Evolutionary conservation across 805 yeast species (phyloP).

Genomic region (Candida argentea): DNA sequence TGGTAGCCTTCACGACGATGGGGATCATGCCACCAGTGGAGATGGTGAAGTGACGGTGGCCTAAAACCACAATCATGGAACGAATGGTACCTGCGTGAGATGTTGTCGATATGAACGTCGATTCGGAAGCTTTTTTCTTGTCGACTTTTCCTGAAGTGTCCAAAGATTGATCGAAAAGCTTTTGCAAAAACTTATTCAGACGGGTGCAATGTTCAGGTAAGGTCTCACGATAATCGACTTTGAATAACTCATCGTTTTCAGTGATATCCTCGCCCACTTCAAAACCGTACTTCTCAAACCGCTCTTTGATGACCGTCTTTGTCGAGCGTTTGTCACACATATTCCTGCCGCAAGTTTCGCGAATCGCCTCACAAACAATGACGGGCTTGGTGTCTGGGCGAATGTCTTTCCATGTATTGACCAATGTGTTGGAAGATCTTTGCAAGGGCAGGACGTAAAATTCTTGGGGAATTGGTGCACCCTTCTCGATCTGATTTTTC

Average conservation of each 20-base stretch:
- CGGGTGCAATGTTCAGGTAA: conserved; percentile 40
- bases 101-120: conserved; percentile 34
- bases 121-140: conserved; percentile 11
- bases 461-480: conserved; percentile 46
- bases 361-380: conserved; percentile 33
- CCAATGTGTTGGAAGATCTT: conserved; percentile 49
- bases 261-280: conserved; percentile 32
- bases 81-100: conserved; percentile 56
- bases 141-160: conserved; percentile 9
- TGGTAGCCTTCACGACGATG: conserved; percentile 39
- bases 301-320: conserved; percentile 23
- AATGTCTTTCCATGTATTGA: conserved; percentile 39
- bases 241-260: conserved; percentile 41
- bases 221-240: conserved; percentile 37
- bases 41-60: conserved; percentile 48
- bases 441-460: conserved; percentile 58
- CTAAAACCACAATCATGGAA: conserved; percentile 38
- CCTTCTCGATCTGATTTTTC: conserved; percentile 30
- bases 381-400: conserved; percentile 13
- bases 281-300: conserved; percentile 34
- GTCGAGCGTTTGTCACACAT: conserved; percentile 49
- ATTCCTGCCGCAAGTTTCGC: conserved; percentile 55
- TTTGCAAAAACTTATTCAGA: conserved; percentile 34
- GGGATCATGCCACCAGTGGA: conserved; percentile 63
- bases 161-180: conserved; percentile 16